phyloP scores from a whole-genome alignment of 352 stramenopile genomes.

The Phytophthora parvispora region DNA sequence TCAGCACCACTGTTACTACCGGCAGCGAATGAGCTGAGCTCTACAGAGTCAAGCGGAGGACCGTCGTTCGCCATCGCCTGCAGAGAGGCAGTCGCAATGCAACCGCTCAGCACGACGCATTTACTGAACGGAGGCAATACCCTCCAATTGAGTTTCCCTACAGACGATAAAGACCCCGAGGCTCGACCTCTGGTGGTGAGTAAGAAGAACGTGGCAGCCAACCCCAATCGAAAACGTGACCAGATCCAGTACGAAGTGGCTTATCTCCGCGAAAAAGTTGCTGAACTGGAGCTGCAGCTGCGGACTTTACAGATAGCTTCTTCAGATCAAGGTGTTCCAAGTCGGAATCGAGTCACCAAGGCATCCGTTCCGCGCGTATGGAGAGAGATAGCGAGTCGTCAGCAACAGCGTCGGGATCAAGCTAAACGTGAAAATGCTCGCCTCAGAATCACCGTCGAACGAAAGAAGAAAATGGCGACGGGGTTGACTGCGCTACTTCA shows the following conservation, averaged over 20 bases:
- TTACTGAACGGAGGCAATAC: background rate
- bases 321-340: conserved; percentile 19
- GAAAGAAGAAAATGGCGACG: conserved; percentile 38
- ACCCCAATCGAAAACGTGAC: conserved; percentile 36
- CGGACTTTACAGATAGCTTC: too few relatives aligned
- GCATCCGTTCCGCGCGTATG: conserved; percentile 22
- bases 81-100: conserved; percentile 17
- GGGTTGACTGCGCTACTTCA: conserved; percentile 24
- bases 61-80: conserved; percentile 23
- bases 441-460: too few relatives aligned
- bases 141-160: conserved; percentile 7
- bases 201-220: too few relatives aligned
- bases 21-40: too few relatives aligned
- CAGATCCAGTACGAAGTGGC: too few relatives aligned
- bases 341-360: too few relatives aligned
- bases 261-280: too few relatives aligned
- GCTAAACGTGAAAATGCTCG: too few relatives aligned
- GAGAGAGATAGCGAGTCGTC: conserved; percentile 35
- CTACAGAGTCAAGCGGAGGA: conserved; percentile 3
- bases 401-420: too few relatives aligned
- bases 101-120: conserved; percentile 18
- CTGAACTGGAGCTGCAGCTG: too few relatives aligned
- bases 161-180: conserved; percentile 8
- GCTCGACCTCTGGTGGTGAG: too few relatives aligned
- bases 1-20: too few relatives aligned